Evolutionary conservation across 129 eudicot genomes (phyloP), one percentile per base, ranked within the genome.

Genomic region (Tanacetum coccineum): DNA sequence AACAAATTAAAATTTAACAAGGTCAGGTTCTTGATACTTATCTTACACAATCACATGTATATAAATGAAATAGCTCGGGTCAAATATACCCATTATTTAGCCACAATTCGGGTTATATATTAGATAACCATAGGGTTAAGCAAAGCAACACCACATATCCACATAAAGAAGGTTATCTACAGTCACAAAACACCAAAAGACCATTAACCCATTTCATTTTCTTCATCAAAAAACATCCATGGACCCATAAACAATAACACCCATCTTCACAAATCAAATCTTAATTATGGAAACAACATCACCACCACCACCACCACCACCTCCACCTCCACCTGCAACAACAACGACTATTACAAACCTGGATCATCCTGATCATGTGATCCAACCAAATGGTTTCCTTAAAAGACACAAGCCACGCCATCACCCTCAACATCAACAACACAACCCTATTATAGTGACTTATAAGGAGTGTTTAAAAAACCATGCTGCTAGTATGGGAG

Each of bases 401-500:
- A 83, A 82, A 50, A 85, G 86, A 54, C 87, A 78, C 66, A 79
- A 76, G 46, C 84, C 83, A 3, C 71, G 58, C 13, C 83, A 42
- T n/a, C n/a, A n/a, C n/a, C n/a, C n/a, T n/a, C n/a, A n/a, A n/a
- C n/a, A n/a, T 39, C 79, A 39, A 71, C 83, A 13, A 75, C 76
- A 44, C 80, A 82, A 21, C 59, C 83, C 84, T 4, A 76, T 75
- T 1, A 81, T 81, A 1, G 81, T 89, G 3, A 64, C 61, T 2
- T 93, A 93, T 83, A 79, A 65, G 21, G 99, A 93, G 55, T 93
- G 99, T 64, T 81, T 93, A 25, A 88, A 87, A 55, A 93, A 93
- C 85, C 99, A 93, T 77, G 99, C 96, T 18, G 99, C 99, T 21
- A 57, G 72, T 57, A 62, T 93, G 39, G 99, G 99, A 10, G 95